Evolutionary conservation across 139 green algal species (phyloP).

Genomic region (Picochlorum sp.): DNA sequence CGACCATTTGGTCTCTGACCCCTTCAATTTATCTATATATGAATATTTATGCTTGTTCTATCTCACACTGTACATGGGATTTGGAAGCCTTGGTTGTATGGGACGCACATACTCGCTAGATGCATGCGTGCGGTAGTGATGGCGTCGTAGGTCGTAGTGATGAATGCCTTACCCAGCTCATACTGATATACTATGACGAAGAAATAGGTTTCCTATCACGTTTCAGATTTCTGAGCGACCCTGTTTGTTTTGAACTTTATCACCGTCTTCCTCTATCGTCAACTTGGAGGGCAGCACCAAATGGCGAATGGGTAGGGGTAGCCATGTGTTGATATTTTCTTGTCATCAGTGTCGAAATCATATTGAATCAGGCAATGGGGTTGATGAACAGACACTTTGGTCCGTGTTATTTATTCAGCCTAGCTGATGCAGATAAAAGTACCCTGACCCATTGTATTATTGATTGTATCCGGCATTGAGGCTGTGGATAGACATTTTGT

Average conservation of each 20-base stretch:
- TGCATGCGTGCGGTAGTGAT: not conserved
- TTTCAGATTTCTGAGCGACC: constrained; percentile 6
- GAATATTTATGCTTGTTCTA: no score
- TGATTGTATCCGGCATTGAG: no score
- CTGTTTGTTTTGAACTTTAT: no score
- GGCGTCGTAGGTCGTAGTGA: constrained; percentile 7
- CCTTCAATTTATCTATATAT: not conserved
- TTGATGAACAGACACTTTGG: constrained; percentile 40
- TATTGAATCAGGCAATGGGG: not conserved
- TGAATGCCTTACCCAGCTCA: constrained; percentile 32
- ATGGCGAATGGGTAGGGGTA: no score
- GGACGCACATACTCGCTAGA: not conserved
- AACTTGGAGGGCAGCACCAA: no score
- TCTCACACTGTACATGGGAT: no score
- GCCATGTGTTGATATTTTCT: no score
- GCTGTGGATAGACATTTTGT: no score
- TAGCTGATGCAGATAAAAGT: constrained; percentile 42
- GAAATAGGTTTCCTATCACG: constrained; percentile 23
- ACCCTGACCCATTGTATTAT: constrained; percentile 1
- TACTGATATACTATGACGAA: constrained; percentile 22
- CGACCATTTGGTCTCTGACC: constrained; percentile 17
- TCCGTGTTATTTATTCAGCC: constrained; percentile 67
- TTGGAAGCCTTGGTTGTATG: not conserved
- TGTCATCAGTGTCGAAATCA: not conserved
- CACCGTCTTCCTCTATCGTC: no score